Conservation (phyloP, 73 alveolate species). For the Tetrahymena borealis region DNA sequence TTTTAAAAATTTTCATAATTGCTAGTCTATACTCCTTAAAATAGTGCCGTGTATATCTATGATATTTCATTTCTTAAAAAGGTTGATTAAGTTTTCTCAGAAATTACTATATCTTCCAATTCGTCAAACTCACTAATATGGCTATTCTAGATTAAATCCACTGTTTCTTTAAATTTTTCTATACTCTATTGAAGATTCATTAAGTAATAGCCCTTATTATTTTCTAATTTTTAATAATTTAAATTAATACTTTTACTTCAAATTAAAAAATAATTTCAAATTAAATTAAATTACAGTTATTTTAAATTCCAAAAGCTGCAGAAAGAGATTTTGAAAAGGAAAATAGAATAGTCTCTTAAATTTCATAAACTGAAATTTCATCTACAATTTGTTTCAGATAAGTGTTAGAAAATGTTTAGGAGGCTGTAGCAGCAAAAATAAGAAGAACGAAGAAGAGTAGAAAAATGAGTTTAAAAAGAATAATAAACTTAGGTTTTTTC, state of each 20-base stretch:
- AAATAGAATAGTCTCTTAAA: not conserved
- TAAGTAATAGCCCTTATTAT: not conserved
- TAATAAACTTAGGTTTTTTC: not conserved
- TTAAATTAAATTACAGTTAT: not conserved
- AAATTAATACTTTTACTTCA: not conserved
- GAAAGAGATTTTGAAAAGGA: not conserved
- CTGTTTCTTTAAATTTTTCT: not conserved
- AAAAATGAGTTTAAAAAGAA: not conserved
- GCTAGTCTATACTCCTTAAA: no score
- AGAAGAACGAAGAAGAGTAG: not conserved
- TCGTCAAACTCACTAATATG: not conserved
- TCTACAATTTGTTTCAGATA: not conserved
- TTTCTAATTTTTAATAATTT: not conserved
- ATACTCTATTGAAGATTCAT: not conserved
- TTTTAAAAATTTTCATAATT: no score
- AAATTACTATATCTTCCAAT: not conserved
- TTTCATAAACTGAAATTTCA: not conserved
- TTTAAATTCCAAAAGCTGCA: not conserved
- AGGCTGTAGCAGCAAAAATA: not conserved
- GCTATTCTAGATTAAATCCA: not conserved
- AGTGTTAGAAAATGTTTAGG: not conserved
- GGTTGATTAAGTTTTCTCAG: not conserved
- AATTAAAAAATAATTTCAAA: not conserved
- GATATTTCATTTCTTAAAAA: no score
- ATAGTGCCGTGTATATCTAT: not conserved